These are phyloP conservation scores for Boletus eberwhitei DNA, from an alignment of 768 basidiomycete genomes.

Conservation along the genomic window DNA sequence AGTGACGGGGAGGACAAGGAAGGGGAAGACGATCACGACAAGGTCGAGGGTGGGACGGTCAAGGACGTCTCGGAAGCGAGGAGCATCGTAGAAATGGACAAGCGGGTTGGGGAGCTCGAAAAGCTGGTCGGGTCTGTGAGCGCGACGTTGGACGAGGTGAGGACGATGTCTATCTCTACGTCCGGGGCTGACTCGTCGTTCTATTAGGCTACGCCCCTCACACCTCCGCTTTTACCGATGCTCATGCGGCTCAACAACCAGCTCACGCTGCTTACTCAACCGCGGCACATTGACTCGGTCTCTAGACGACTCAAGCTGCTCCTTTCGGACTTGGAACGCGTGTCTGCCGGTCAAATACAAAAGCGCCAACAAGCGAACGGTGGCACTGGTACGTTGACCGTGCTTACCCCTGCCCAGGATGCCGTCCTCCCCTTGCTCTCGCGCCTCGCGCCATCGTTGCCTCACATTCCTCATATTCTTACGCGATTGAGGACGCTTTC, in stretches of 20 bases:
- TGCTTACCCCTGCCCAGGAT: constrained; percentile 43
- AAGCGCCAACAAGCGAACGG: constrained; percentile 20
- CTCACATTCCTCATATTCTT: constrained; percentile 87
- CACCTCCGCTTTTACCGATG: constrained; percentile 78
- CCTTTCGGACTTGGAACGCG: constrained; percentile 87
- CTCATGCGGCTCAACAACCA: constrained; percentile 82
- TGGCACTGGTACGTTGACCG: constrained; percentile 10
- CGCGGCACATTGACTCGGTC: constrained; percentile 92
- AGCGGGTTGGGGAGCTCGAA: constrained; percentile 81
- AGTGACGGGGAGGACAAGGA: not conserved
- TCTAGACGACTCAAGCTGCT: constrained; percentile 91
- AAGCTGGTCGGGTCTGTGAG: constrained; percentile 78
- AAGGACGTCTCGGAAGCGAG: constrained; percentile 39
- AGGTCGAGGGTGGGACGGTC: not conserved
- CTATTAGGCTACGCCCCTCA: constrained; percentile 62
- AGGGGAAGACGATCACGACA: constrained; percentile 2
- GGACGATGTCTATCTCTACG: not conserved
- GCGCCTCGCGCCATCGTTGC: constrained; percentile 67
- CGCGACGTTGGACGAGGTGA: constrained; percentile 77
- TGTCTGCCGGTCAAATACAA: constrained; percentile 41
- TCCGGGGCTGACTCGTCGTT: constrained; percentile 2
- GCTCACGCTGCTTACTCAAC: constrained; percentile 86
- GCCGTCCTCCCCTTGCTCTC: constrained; percentile 66
- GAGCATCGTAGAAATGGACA: constrained; percentile 72
- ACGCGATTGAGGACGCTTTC: constrained; percentile 84